These are phyloP conservation scores for Acanthamoeba lenticulata DNA, from an alignment of 208 protist species.

Conservation along the genomic window DNA sequence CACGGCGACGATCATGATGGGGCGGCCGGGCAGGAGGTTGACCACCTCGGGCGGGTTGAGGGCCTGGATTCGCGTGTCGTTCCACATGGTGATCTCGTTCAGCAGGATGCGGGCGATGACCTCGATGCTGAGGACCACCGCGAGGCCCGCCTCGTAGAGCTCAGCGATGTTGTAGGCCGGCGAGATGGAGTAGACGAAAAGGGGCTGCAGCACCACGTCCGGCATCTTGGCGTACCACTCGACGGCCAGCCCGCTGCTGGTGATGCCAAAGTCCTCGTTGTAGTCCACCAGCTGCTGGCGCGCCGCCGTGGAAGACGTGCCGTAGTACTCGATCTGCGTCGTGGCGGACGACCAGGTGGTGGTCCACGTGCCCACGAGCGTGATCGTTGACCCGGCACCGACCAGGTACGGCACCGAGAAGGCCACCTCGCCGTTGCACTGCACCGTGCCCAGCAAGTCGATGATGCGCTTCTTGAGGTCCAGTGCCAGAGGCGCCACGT, in stretches of 20 bases:
- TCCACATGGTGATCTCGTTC: not conserved
- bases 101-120: not conserved
- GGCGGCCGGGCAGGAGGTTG: not conserved
- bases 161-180: not conserved
- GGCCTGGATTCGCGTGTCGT: not conserved
- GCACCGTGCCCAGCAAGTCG: not conserved
- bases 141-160: not conserved
- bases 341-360: not conserved
- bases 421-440: not conserved
- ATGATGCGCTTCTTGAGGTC: not conserved
- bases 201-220: not conserved
- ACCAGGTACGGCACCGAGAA: not conserved
- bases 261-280: not conserved
- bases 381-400: not conserved
- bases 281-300: not conserved
- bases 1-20: not conserved
- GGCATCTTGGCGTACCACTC: not conserved
- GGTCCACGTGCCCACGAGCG: not conserved
- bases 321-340: not conserved
- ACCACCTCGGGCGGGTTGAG: not conserved
- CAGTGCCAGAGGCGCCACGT: not conserved
- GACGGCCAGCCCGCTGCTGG: not conserved
- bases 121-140: not conserved
- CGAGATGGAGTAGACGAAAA: not conserved
- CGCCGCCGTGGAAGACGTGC: not conserved